These are phyloP conservation scores for Penicillium rolfsii DNA, from an alignment of 2,329 filamentous ascomycete species.

Conservation along the genomic window DNA sequence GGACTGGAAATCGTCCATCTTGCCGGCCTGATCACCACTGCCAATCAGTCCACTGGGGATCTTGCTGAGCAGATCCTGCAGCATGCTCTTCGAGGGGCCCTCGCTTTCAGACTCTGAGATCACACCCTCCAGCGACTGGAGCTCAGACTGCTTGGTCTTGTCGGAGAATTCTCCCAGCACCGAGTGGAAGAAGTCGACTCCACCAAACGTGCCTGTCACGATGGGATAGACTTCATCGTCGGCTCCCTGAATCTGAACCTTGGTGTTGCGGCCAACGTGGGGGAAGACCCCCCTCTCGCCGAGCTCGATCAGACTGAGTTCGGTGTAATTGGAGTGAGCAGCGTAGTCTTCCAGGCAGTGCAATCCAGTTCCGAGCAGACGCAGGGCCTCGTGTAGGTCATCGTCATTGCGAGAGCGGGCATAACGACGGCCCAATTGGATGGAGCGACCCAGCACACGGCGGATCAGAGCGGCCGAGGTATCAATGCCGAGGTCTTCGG, in stretches of 20 bases:
- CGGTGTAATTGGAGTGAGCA: slow-evolving; percentile 90
- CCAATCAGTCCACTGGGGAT: slow-evolving; percentile 82
- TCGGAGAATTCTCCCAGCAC: slow-evolving; percentile 80
- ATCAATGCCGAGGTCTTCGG: slow-evolving; percentile 75
- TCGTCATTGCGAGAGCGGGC: slow-evolving; percentile 65
- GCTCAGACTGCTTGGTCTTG: slow-evolving; percentile 87
- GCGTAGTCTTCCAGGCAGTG: slow-evolving; percentile 93
- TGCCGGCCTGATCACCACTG: slow-evolving; percentile 64
- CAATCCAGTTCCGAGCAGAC: slow-evolving; percentile 81
- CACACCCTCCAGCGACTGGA: slow-evolving; percentile 84
- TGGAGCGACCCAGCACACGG: slow-evolving; percentile 70
- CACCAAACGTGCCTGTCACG: slow-evolving; percentile 90
- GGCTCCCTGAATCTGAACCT: slow-evolving; percentile 69
- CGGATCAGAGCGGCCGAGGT: slow-evolving; percentile 80
- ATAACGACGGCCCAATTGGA: slow-evolving; percentile 80
- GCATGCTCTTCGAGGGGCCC: slow-evolving; percentile 69
- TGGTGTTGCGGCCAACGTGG: slow-evolving; percentile 78
- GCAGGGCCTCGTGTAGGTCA: slow-evolving; percentile 86
- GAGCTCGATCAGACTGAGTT: slow-evolving; percentile 84
- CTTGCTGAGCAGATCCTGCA: slow-evolving; percentile 78
- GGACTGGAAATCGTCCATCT: slow-evolving; percentile 77
- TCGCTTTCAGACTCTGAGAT: slow-evolving; percentile 66
- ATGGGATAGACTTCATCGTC: slow-evolving; percentile 72
- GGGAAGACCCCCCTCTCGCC: slow-evolving; percentile 82
- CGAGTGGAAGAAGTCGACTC: slow-evolving; percentile 90